Percentiles rank a stretch among this genome's conserved stretches.
Conservation (phyloP, 495 filamentous ascomycete species). For the Paragyromitra xinjiangensis region DNA sequence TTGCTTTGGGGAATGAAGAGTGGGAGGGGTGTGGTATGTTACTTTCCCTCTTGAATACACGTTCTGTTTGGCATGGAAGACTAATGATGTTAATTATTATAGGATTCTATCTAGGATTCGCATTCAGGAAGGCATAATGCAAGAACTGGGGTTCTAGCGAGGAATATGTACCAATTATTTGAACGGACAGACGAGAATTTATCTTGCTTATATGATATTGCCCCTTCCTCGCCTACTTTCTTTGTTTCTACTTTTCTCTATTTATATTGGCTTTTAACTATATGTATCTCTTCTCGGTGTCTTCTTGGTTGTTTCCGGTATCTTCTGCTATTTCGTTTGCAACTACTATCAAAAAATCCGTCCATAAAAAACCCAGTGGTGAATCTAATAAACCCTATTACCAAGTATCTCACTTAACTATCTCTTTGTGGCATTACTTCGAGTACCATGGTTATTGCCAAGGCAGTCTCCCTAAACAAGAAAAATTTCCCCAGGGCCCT, state of each 20-base stretch:
- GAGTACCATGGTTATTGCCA: background rate
- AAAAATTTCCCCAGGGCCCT: background rate
- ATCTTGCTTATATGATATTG: background rate
- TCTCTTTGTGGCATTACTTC: background rate
- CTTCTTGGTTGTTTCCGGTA: background rate
- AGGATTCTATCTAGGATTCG: constrained; percentile 57
- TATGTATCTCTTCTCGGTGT: background rate
- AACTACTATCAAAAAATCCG: background rate
- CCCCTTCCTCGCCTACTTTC: background rate
- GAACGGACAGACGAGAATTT: background rate
- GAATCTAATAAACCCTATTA: background rate
- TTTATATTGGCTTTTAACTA: constrained; percentile 28
- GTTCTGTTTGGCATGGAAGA: background rate
- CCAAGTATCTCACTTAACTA: too few species aligned
- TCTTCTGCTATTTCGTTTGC: background rate
- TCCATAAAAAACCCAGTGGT: background rate
- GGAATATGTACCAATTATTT: constrained; percentile 1
- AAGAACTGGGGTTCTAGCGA: background rate
- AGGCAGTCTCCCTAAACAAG: background rate
- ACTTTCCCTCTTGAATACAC: background rate
- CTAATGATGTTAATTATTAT: background rate
- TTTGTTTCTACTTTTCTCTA: background rate
- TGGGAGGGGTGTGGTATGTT: constrained; percentile 57
- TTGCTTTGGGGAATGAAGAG: constrained; percentile 52
- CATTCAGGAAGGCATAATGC: constrained; percentile 54